phyloP scores from a whole-genome alignment of 495 filamentous ascomycete species.

The Trichocladium antarcticum region DNA sequence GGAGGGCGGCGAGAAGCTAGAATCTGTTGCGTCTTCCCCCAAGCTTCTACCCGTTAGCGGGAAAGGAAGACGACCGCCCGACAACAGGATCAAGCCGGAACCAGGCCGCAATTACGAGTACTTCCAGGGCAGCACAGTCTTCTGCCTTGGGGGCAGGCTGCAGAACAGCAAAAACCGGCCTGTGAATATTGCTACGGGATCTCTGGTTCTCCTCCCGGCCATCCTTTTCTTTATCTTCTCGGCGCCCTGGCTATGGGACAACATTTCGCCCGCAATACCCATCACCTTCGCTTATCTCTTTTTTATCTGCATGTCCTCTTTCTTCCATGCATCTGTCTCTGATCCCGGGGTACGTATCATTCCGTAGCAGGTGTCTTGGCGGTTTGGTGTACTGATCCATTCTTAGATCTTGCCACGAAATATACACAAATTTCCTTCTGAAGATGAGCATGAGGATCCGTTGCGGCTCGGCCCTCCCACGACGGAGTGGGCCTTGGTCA shows the following conservation, averaged over 20 bases:
- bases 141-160: constrained; percentile 72
- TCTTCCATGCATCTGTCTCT: constrained; percentile 78
- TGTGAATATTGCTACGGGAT: constrained; percentile 80
- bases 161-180: constrained; percentile 83
- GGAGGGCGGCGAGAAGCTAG: constrained; percentile 61
- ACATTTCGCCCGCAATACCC: constrained; percentile 86
- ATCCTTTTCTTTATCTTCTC: constrained; percentile 79
- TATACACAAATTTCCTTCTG: constrained; percentile 46
- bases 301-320: constrained; percentile 82
- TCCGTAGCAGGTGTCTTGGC: neutral
- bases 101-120: constrained; percentile 70
- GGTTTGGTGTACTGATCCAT: constrained; percentile 11
- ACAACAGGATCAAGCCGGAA: constrained; percentile 24
- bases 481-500: constrained; percentile 84
- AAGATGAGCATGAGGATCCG: constrained; percentile 59
- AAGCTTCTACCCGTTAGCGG: constrained; percentile 34
- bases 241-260: constrained; percentile 79
- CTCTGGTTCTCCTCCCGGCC: constrained; percentile 63
- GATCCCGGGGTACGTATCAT: constrained; percentile 72
- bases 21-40: constrained; percentile 66
- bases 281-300: constrained; percentile 85
- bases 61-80: constrained; percentile 16
- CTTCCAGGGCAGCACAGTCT: constrained; percentile 83
- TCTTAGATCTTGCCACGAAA: constrained; percentile 73
- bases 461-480: constrained; percentile 68